Evolutionary conservation across 306 rosid genomes (phyloP).

Genomic region (Acacia confusa): DNA sequence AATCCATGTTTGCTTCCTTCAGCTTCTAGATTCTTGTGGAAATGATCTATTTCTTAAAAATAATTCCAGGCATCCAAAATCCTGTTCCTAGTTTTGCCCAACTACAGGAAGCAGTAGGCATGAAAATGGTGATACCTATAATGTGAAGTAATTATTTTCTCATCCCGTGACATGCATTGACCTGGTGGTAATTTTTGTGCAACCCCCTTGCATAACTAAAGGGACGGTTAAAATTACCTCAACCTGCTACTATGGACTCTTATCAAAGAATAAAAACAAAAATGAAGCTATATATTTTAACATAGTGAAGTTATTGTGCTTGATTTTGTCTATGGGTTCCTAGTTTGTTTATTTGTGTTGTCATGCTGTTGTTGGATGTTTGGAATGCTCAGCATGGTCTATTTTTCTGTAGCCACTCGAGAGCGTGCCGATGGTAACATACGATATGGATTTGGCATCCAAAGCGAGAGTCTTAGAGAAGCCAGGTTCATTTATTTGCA

Average conservation of each 20-base stretch:
- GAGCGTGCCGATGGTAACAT: constrained; percentile 54
- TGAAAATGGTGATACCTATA: not conserved
- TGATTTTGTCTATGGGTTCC: not conserved
- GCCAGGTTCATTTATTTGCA: constrained; percentile 74
- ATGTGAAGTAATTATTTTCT: not conserved
- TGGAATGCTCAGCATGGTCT: constrained; percentile 19
- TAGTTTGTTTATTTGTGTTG: not conserved
- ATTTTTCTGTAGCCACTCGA: constrained; percentile 61
- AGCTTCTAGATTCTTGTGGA: not conserved
- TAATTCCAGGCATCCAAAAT: constrained; percentile 7
- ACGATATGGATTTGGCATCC: constrained; percentile 84
- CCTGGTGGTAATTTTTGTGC: not conserved
- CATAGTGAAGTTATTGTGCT: not conserved
- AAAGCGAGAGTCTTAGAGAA: constrained; percentile 81
- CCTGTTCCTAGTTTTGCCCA: not conserved
- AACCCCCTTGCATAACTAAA: not conserved
- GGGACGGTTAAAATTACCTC: not conserved
- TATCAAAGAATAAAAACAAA: not conserved
- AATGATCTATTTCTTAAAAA: not conserved
- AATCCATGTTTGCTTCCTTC: constrained; percentile 22
- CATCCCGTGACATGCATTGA: not conserved
- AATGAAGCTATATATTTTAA: not conserved
- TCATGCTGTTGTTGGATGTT: constrained; percentile 17
- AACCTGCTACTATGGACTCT: not conserved
- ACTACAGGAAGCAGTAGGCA: not conserved